Conservation (phyloP, 108 stramenopile species). For the Cyclotella choctawhatcheeana region DNA sequence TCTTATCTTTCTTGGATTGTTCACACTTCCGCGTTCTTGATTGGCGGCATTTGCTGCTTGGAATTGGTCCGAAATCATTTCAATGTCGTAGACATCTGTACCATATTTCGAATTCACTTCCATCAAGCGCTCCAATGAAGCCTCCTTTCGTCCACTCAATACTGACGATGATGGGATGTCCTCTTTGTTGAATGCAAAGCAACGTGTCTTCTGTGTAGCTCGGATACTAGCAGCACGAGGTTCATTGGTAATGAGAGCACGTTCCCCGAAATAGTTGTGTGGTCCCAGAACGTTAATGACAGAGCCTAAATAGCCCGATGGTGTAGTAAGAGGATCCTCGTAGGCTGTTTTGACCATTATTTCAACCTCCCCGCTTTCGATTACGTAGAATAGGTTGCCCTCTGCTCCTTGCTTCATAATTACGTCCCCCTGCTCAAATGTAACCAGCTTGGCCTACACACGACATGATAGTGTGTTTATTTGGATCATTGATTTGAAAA, state of each 20-base stretch:
- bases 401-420: slow-evolving; percentile 84
- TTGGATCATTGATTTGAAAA: neutral
- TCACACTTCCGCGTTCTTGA: slow-evolving; percentile 57
- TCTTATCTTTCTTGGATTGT: slow-evolving; percentile 58
- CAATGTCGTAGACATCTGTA: slow-evolving; percentile 57
- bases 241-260: slow-evolving; percentile 89
- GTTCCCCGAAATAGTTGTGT: slow-evolving; percentile 90
- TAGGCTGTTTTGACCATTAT: slow-evolving; percentile 78
- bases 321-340: slow-evolving; percentile 83
- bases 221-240: slow-evolving; percentile 90
- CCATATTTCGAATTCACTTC: slow-evolving; percentile 79
- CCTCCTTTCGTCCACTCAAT: slow-evolving; percentile 66
- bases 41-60: slow-evolving; percentile 51
- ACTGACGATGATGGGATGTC: slow-evolving; percentile 75
- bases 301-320: slow-evolving; percentile 67
- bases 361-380: slow-evolving; percentile 83
- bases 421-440: slow-evolving; percentile 73
- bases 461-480: neutral
- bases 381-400: slow-evolving; percentile 84
- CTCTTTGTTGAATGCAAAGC: slow-evolving; percentile 74
- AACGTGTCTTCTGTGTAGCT: slow-evolving; percentile 62
- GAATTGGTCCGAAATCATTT: slow-evolving; percentile 56
- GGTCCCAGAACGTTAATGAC: slow-evolving; percentile 75
- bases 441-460: slow-evolving; percentile 62
- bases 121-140: slow-evolving; percentile 48